phyloP scores from a whole-genome alignment of 1,284 basidiomycete genomes.

The Melampsora abietis-canadensis region DNA sequence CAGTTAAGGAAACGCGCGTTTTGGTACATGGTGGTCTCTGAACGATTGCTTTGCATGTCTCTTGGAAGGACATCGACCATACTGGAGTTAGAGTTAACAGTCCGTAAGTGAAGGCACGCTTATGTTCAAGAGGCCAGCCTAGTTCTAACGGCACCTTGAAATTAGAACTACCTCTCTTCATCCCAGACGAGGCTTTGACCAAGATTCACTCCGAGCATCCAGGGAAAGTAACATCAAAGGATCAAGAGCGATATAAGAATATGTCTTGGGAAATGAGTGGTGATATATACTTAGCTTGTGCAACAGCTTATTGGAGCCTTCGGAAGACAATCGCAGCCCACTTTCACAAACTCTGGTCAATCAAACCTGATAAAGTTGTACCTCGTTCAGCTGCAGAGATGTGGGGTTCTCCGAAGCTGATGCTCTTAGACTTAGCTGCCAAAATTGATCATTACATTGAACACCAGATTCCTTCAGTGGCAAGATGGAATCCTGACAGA shows the following conservation, averaged over 20 bases:
- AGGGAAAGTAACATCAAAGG: slow-evolving; percentile 2
- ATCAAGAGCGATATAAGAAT: neutral
- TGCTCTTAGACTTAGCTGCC: neutral
- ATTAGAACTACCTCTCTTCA: slow-evolving; percentile 1
- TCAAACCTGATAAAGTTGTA: neutral
- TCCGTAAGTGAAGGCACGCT: neutral
- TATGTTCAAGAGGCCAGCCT: neutral
- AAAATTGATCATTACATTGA: slow-evolving; percentile 6
- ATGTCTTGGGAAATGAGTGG: neutral
- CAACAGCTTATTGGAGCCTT: neutral
- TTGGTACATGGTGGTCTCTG: slow-evolving; percentile 9
- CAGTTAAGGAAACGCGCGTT: slow-evolving; percentile 36
- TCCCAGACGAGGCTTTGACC: neutral
- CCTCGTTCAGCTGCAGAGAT: neutral
- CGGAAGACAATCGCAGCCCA: neutral
- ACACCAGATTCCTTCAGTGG: neutral
- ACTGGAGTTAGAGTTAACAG: neutral
- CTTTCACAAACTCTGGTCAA: neutral
- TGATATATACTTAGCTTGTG: neutral
- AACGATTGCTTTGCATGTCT: neutral
- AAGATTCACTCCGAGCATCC: neutral
- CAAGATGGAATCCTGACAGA: neutral
- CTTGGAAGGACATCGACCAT: neutral
- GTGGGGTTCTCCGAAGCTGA: neutral
- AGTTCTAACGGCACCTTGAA: neutral